These are phyloP conservation scores for Fusarium secorum DNA, from an alignment of 2,329 filamentous ascomycete genomes.

Conservation along the genomic window DNA sequence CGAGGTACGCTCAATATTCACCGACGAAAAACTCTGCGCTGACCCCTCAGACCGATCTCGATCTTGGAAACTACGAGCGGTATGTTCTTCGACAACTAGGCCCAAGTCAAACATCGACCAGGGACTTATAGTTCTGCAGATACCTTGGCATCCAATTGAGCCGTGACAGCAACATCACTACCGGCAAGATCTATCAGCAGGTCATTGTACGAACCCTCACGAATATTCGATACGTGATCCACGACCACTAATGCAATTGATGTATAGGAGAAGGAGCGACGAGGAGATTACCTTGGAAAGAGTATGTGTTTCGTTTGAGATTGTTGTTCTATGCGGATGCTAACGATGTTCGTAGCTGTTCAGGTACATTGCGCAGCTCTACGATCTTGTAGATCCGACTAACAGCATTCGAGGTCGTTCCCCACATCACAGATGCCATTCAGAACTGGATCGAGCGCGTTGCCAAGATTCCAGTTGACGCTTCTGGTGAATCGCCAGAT, in stretches of 20 bases:
- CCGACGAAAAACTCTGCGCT: neutral
- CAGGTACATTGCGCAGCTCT: slow-evolving; percentile 5
- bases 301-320: slow-evolving; percentile 1
- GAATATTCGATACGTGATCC: neutral
- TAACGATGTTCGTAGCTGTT: slow-evolving; percentile 12
- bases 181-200: slow-evolving; percentile 92
- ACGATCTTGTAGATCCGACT: neutral
- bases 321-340: neutral
- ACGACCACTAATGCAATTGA: neutral
- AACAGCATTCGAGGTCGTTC: slow-evolving; percentile 59
- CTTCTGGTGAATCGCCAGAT: slow-evolving; percentile 82
- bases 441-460: slow-evolving; percentile 87
- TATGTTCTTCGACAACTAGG: slow-evolving; percentile 22
- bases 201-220: slow-evolving; percentile 70
- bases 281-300: slow-evolving; percentile 57
- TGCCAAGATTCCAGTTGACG: slow-evolving; percentile 84
- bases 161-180: slow-evolving; percentile 94
- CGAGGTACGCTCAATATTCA: slow-evolving; percentile 17
- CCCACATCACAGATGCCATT: slow-evolving; percentile 89
- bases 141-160: slow-evolving; percentile 85
- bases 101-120: neutral
- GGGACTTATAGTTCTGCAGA: neutral
- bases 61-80: slow-evolving; percentile 66
- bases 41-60: slow-evolving; percentile 54
- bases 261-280: slow-evolving; percentile 63